These are phyloP conservation scores for Amanita subjunquillea DNA, from an alignment of 768 basidiomycete species.

Conservation along the genomic window DNA sequence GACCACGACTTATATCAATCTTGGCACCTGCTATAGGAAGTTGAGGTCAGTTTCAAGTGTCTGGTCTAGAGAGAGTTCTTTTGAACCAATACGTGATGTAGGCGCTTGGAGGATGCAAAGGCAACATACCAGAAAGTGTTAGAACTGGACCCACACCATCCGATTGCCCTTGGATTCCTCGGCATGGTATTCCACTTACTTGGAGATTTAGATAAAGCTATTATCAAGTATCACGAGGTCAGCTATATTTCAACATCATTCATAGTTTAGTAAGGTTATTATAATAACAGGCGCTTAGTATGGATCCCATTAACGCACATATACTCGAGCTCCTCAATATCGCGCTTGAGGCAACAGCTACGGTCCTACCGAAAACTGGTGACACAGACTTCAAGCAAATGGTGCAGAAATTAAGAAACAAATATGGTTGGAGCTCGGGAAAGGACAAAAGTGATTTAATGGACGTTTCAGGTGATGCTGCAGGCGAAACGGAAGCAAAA, in stretches of 20 bases:
- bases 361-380: slow-evolving; percentile 10
- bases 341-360: slow-evolving; percentile 49
- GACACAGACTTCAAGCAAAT: slow-evolving; percentile 20
- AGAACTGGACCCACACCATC: slow-evolving; percentile 77
- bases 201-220: slow-evolving; percentile 67
- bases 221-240: slow-evolving; percentile 90
- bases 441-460: slow-evolving; percentile 17
- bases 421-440: slow-evolving; percentile 20
- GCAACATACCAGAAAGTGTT: slow-evolving; percentile 69
- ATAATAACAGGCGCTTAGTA: slow-evolving; percentile 50
- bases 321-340: slow-evolving; percentile 74
- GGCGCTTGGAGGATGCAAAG: slow-evolving; percentile 56
- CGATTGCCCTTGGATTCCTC: slow-evolving; percentile 74
- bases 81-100: slow-evolving; percentile 10
- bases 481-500: slow-evolving; percentile 7
- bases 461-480: slow-evolving; percentile 11
- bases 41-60: slow-evolving; percentile 41
- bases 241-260: slow-evolving; percentile 10
- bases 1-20: slow-evolving; percentile 85
- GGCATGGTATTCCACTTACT: slow-evolving; percentile 82
- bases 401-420: slow-evolving; percentile 19
- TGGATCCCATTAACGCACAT: slow-evolving; percentile 77
- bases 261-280: not conserved
- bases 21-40: slow-evolving; percentile 84
- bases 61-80: not conserved